A percentile compares a stretch with the other conserved stretches of the same genome.
phyloP scores from a whole-genome alignment of 208 protist genomes.

The Trypanosoma caninum region DNA sequence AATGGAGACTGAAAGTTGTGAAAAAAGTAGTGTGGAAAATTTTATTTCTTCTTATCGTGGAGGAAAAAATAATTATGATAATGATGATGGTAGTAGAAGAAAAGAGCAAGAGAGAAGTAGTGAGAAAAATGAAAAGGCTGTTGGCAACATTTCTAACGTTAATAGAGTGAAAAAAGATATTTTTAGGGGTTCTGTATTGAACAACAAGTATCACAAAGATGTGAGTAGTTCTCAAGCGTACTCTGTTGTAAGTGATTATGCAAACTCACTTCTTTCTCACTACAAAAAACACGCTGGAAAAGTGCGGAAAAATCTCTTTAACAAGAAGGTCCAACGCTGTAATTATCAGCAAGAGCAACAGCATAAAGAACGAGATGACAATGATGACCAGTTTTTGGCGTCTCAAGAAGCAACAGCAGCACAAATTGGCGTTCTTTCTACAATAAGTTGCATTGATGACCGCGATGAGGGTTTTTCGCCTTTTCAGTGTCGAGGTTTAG shows the following conservation, averaged over 20 bases:
- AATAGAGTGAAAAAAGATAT: not conserved
- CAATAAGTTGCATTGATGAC: constrained; percentile 7
- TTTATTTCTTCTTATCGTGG: too few relatives aligned
- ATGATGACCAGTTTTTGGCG: not conserved
- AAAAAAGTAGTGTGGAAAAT: not conserved
- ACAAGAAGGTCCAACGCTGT: not conserved
- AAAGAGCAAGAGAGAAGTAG: too few relatives aligned
- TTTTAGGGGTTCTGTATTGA: not conserved
- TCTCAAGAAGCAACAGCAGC: not conserved
- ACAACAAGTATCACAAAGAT: not conserved
- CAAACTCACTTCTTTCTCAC: constrained; percentile 15
- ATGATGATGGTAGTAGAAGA: too few relatives aligned
- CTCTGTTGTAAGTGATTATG: constrained; percentile 10
- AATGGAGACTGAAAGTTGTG: not conserved
- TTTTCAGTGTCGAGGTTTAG: not conserved
- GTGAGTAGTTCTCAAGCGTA: not conserved
- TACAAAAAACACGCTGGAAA: not conserved
- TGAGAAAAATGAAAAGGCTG: too few relatives aligned
- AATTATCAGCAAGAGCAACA: constrained; percentile 8
- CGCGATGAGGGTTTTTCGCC: not conserved
- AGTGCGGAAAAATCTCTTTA: too few relatives aligned
- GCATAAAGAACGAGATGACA: not conserved
- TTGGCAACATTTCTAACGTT: too few relatives aligned
- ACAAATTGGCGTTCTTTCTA: not conserved
- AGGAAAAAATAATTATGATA: too few relatives aligned